These are phyloP conservation scores for Neurospora cerealis DNA, from an alignment of 495 filamentous ascomycete species.

Conservation along the genomic window DNA sequence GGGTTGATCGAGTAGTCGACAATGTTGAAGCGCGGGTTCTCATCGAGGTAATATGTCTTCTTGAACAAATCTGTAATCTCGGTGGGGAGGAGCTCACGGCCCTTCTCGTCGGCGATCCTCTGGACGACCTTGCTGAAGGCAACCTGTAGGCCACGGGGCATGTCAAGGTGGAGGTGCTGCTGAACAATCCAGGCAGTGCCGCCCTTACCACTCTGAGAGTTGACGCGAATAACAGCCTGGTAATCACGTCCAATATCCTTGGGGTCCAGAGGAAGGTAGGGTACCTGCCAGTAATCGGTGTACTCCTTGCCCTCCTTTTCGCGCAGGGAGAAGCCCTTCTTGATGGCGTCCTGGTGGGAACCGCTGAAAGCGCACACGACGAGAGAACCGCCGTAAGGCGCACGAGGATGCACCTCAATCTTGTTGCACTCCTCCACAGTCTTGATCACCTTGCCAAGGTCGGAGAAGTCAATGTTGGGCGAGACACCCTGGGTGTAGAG, in stretches of 20 bases:
- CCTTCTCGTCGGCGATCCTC: conserved; percentile 59
- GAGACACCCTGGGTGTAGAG: conserved; percentile 93
- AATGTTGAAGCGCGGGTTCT: conserved; percentile 73
- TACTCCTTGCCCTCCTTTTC: conserved; percentile 46
- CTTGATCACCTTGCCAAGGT: conserved; percentile 80
- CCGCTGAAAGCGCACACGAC: conserved; percentile 87
- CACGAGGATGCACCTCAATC: conserved; percentile 82
- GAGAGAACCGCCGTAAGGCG: conserved; percentile 82
- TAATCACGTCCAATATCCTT: conserved; percentile 91
- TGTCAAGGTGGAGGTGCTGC: conserved; percentile 77
- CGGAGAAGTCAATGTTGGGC: conserved; percentile 84
- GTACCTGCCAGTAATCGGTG: conserved; percentile 58
- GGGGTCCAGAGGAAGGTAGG: conserved; percentile 90
- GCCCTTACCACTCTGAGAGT: conserved; percentile 91
- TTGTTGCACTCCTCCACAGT: conserved; percentile 88
- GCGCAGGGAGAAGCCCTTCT: conserved; percentile 82
- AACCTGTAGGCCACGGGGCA: conserved; percentile 86
- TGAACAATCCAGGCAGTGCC: conserved; percentile 93
- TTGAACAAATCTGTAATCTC: conserved; percentile 88
- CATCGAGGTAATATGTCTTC: conserved; percentile 70
- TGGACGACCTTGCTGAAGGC: conserved; percentile 88
- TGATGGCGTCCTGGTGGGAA: conserved; percentile 94
- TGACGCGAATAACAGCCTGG: conserved; percentile 96
- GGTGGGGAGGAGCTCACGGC: conserved; percentile 67
- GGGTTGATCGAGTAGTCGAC: conserved; percentile 88